Percentiles rank a stretch among this genome's conserved stretches.
Conservation (phyloP, 768 basidiomycete species). For the Pleurotus platypus region DNA sequence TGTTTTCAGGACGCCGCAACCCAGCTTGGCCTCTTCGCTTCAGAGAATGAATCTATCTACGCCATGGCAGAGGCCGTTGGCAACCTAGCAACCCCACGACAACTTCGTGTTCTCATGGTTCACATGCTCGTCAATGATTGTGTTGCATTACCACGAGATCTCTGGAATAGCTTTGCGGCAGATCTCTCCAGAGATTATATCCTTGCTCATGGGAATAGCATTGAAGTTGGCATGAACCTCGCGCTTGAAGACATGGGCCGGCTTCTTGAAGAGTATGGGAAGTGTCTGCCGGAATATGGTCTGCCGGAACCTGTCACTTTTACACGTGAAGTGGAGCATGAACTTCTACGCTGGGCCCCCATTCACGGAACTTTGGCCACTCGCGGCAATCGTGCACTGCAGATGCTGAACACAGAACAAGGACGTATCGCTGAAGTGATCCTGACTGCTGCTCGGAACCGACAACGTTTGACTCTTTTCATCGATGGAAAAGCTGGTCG, state of each 20-base stretch:
- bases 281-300: neutral
- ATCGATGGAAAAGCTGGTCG: no score
- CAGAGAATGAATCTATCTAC: constrained; percentile 15
- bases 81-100: constrained; percentile 25
- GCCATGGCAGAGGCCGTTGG: constrained; percentile 32
- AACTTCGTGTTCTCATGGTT: constrained; percentile 36
- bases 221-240: neutral
- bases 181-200: constrained; percentile 12
- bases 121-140: constrained; percentile 31
- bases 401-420: no score
- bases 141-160: constrained; percentile 11
- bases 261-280: neutral
- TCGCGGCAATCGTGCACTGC: no score
- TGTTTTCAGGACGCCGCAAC: constrained; percentile 27
- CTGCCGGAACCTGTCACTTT: neutral
- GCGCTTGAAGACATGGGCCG: neutral
- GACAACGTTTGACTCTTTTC: no score
- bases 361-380: no score
- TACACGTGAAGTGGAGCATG: neutral
- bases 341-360: neutral
- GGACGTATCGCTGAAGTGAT: no score
- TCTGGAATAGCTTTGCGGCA: constrained; percentile 9
- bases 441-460: no score
- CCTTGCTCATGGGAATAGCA: neutral
- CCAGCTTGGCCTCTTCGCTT: constrained; percentile 24